Conservation (phyloP, 441 rosid species). For the Adansonia rubrostipa region DNA sequence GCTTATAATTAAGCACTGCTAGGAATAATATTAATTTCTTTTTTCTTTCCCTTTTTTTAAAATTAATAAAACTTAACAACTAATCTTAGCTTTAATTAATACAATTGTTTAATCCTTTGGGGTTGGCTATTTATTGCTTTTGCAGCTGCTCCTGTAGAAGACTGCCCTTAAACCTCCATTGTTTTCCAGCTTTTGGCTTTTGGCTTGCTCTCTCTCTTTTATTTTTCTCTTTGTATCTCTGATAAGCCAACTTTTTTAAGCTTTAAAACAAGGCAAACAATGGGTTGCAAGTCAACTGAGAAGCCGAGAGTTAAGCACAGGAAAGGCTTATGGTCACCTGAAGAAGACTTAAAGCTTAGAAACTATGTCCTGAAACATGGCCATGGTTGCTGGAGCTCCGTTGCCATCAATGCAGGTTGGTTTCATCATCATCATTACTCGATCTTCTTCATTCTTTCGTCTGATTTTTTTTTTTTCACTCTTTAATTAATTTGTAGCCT, state of each 20-base stretch:
- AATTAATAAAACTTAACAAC: no score
- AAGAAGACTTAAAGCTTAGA: slow-evolving; percentile 66
- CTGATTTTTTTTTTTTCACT: background rate
- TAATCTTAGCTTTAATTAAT: no score
- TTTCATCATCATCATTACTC: background rate
- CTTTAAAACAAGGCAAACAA: slow-evolving; percentile 11
- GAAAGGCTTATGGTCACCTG: slow-evolving; percentile 78
- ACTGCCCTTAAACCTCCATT: no score
- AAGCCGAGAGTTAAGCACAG: slow-evolving; percentile 55
- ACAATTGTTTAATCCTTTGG: no score
- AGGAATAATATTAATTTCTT: no score
- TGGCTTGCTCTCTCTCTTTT: background rate
- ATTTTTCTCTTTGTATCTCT: background rate
- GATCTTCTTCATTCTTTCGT: background rate
- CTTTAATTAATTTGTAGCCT: background rate
- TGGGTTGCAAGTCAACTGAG: slow-evolving; percentile 47
- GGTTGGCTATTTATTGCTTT: no score
- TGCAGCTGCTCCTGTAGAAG: no score
- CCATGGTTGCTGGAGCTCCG: slow-evolving; percentile 68
- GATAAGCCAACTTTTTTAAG: background rate
- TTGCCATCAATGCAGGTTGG: slow-evolving; percentile 63
- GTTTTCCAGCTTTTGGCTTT: no score
- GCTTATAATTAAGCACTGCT: no score
- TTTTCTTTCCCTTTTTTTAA: no score
- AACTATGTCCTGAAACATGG: slow-evolving; percentile 55